Evolutionary conservation across 2,329 filamentous ascomycete genomes (phyloP), one percentile per base, ranked within the genome.

Genomic region (Davidsoniella australis): DNA sequence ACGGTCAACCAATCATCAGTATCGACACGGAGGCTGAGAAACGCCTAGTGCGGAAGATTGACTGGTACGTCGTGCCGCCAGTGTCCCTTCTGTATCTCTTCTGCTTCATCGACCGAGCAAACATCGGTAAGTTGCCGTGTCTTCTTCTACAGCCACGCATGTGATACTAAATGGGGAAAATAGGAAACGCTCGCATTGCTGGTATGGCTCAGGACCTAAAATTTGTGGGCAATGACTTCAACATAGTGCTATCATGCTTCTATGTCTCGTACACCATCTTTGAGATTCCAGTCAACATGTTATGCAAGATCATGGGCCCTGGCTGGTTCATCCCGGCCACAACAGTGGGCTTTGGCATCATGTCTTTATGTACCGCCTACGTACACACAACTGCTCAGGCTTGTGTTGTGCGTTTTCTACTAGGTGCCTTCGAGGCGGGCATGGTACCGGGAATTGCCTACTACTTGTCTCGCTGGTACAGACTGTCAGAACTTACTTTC

Each of bases 391-490:
- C 73, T 17, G 62, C 68, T 1, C 61, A 66, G 16, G 62, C 67
- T 2, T 76, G 68, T 37, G 79, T 69, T 12, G 78, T 85, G 0
- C 74, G 82, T 4, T 84, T 85, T 56, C 55, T 84, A 0, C 69
- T 84, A 0, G 77, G 77, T 8, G 62, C 81, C 9, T 84, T 85
- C 51, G 82, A 87, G 61, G 78, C 82, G 0, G 82, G 81, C 6
- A 77, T 86, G 73, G 62, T 85, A 48, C 82, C 82, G 0, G 81
- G 82, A 0, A 82, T 84, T 39, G 79, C 80, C 0, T 86, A 85
- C 61, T 85, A 85, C 56, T 64, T 85, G 17, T 79, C 74, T 1
- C 67, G 80, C 47, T 85, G 80, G 80, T 85, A 85, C 56, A 68
- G 78, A n/a, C 68, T 77, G 29, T 72, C 71, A 45, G 81, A 86